Percentiles rank a stretch among this genome's conserved stretches.
These are phyloP conservation scores for Microglena sp. DNA, from an alignment of 139 green algal species.

Conservation along the genomic window DNA sequence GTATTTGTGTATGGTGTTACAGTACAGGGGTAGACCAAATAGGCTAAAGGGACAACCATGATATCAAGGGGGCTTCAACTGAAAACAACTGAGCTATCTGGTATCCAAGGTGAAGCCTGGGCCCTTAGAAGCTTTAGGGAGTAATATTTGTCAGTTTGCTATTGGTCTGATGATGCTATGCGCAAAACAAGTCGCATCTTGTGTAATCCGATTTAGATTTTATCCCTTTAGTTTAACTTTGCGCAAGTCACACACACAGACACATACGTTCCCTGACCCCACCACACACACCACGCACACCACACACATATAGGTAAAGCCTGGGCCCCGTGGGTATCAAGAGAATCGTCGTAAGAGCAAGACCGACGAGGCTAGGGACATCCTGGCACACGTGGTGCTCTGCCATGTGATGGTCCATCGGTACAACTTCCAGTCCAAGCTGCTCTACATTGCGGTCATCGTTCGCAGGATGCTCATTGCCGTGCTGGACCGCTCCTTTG, in stretches of 20 bases:
- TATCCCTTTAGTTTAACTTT: too few relatives aligned
- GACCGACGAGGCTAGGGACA: slow-evolving; percentile 87
- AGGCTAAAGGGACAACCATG: too few relatives aligned
- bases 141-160: too few relatives aligned
- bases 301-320: slow-evolving; percentile 1
- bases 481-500: slow-evolving; percentile 70
- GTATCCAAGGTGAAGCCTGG: too few relatives aligned
- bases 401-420: slow-evolving; percentile 79
- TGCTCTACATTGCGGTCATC: slow-evolving; percentile 86
- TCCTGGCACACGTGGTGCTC: slow-evolving; percentile 87
- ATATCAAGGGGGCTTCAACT: too few relatives aligned
- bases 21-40: too few relatives aligned
- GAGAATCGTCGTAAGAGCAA: slow-evolving; percentile 43
- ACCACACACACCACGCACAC: background rate
- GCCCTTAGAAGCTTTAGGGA: too few relatives aligned
- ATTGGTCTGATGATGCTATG: too few relatives aligned
- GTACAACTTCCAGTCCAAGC: slow-evolving; percentile 85
- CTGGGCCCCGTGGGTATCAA: slow-evolving; percentile 1
- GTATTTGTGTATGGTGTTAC: slow-evolving; percentile 20
- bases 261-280: background rate
- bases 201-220: too few relatives aligned
- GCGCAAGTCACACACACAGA: background rate
- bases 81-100: too few relatives aligned
- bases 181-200: too few relatives aligned
- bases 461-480: slow-evolving; percentile 86